Evolutionary conservation across 257 asterid species (phyloP), one percentile per base, ranked within the genome.

Genomic region (Nicotiana otophora): DNA sequence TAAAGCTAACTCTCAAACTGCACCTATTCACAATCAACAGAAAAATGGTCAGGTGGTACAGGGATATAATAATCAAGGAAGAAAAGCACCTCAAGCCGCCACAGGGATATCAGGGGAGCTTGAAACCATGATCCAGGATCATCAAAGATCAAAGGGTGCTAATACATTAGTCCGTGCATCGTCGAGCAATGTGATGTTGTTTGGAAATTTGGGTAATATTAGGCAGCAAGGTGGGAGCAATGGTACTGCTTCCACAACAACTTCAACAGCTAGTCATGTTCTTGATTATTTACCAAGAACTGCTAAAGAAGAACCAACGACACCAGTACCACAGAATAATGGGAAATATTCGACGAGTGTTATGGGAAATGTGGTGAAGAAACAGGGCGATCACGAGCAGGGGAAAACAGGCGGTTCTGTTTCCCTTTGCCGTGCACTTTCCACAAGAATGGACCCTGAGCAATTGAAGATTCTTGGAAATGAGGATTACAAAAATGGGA

Each of bases 401-500:
- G 86, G 53, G 76, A 88, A 90, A 81, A 88, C 90, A 10, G 85
- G 80, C 42, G 80, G 63, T 39, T 46, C 82, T 79, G 78, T 78
- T 31, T 89, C 98, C 1, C 90, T 96, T 7, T 96, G 99, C 84
- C 87, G 99, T 80, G 98, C 92, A 55, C 55, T 94, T 63, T 96
- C 99, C 8, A 92, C 98, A 0, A 80, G 97, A 62, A 96, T 92
- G 97, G 98, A 96, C 83, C 99, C 99, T 0, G 99, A 96, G 85
- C 84, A 96, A 80, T 83, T 94, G 85, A 96, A 94, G 88, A 92
- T 94, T 55, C n/a, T 96, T 80, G 99, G 99, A 0, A 96, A 96
- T 81, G 99, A 96, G 23, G 99, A 96, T 84, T 96, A 94, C 84
- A 92, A 93, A 87, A 96, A 94, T 69, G 98, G 98, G 2, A 91